Conservation (phyloP, 495 filamentous ascomycete species). For the Xylaria castorea region DNA sequence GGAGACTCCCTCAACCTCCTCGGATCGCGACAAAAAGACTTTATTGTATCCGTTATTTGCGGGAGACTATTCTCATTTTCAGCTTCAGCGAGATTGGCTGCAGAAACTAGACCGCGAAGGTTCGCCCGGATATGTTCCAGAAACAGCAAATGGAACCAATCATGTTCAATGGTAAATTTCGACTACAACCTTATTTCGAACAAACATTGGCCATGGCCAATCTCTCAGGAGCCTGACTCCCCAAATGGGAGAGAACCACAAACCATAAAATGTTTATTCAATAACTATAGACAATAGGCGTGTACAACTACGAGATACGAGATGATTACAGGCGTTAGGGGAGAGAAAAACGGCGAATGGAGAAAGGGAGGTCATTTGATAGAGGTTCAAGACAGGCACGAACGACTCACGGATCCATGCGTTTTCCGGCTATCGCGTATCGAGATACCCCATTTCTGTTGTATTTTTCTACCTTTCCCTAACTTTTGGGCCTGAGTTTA, state of each 20-base stretch:
- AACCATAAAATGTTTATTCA: background rate
- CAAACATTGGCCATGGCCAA: background rate
- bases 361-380: slow-evolving; percentile 14
- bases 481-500: slow-evolving; percentile 11
- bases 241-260: background rate
- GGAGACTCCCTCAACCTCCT: slow-evolving; percentile 20
- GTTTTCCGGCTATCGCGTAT: slow-evolving; percentile 12
- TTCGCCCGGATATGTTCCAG: background rate
- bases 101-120: slow-evolving; percentile 31
- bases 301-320: slow-evolving; percentile 7
- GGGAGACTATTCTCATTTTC: slow-evolving; percentile 75
- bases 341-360: background rate
- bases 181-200: background rate
- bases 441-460: slow-evolving; percentile 30
- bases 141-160: background rate
- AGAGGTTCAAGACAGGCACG: background rate
- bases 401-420: slow-evolving; percentile 17
- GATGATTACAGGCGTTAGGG: slow-evolving; percentile 18
- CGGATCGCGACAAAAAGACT: slow-evolving; percentile 47
- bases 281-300: background rate
- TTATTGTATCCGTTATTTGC: slow-evolving; percentile 70
- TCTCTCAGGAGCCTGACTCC: background rate
- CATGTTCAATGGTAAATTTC: background rate
- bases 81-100: slow-evolving; percentile 62
- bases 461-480: slow-evolving; percentile 4